phyloP scores from a whole-genome alignment of 208 protist species.

The Leishmania arabica region DNA sequence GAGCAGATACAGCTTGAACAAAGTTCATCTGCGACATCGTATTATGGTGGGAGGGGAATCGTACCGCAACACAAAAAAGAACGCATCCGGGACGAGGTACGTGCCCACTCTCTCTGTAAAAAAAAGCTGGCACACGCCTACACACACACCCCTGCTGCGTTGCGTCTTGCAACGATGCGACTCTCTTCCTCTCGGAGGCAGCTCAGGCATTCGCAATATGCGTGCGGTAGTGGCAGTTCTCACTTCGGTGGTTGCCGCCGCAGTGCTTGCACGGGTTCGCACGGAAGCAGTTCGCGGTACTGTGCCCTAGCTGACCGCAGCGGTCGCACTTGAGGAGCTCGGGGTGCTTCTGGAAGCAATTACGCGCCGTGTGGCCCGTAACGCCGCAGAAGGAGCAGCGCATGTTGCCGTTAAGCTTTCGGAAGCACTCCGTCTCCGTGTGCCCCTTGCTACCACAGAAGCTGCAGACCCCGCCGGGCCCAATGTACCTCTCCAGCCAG shows the following conservation, averaged over 20 bases:
- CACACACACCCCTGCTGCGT: not conserved
- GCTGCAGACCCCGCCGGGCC: conserved; percentile 70
- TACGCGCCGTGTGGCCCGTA: conserved; percentile 70
- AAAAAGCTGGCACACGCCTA: not conserved
- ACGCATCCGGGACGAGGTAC: not conserved
- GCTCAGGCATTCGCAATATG: not conserved
- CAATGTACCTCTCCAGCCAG: conserved; percentile 82
- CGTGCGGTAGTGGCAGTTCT: conserved; percentile 71
- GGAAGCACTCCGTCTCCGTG: conserved; percentile 87
- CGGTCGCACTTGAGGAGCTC: conserved; percentile 84
- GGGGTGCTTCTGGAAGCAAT: conserved; percentile 81
- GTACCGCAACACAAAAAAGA: not conserved
- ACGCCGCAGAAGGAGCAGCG: conserved; percentile 68
- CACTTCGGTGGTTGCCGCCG: conserved; percentile 82
- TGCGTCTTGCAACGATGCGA: not conserved
- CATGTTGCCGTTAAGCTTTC: conserved; percentile 50
- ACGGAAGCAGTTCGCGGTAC: conserved; percentile 68
- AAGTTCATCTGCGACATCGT: not conserved
- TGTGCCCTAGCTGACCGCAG: conserved; percentile 88
- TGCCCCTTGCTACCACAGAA: conserved; percentile 84
- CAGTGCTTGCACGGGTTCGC: conserved; percentile 89
- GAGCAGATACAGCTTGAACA: not conserved
- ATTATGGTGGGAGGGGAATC: not conserved
- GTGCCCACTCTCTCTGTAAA: not conserved
- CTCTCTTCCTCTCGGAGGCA: not conserved